These are phyloP conservation scores for Suillus bovinus DNA, from an alignment of 768 basidiomycete species.

Conservation along the genomic window DNA sequence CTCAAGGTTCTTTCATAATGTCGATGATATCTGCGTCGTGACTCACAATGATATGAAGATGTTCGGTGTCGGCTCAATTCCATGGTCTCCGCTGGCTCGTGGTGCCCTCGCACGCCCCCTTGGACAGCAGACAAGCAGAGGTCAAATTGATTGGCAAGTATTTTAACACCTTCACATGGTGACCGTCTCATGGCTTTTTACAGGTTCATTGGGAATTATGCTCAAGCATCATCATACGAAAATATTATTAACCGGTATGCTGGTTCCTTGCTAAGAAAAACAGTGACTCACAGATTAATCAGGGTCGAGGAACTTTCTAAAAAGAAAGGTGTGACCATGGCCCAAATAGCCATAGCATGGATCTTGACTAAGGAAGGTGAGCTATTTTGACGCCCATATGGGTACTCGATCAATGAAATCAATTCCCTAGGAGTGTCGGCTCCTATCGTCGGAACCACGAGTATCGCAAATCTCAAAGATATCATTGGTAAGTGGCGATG, in stretches of 20 bases:
- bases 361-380: slow-evolving; percentile 31
- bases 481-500: slow-evolving; percentile 33
- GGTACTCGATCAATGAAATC: background rate
- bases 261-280: background rate
- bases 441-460: slow-evolving; percentile 47
- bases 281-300: background rate
- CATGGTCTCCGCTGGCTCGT: slow-evolving; percentile 45
- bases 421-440: slow-evolving; percentile 34
- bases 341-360: slow-evolving; percentile 45
- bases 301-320: slow-evolving; percentile 43
- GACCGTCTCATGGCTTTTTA: slow-evolving; percentile 11
- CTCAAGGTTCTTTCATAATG: slow-evolving; percentile 28
- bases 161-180: background rate
- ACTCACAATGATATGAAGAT: slow-evolving; percentile 23
- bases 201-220: slow-evolving; percentile 29
- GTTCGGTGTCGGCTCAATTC: slow-evolving; percentile 46
- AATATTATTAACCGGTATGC: slow-evolving; percentile 29
- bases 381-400: slow-evolving; percentile 2
- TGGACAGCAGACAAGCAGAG: slow-evolving; percentile 29
- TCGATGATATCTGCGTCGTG: background rate
- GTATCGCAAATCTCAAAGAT: slow-evolving; percentile 40
- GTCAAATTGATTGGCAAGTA: slow-evolving; percentile 25
- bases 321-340: slow-evolving; percentile 41
- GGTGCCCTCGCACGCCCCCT: slow-evolving; percentile 37
- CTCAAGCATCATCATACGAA: slow-evolving; percentile 25